Conservation (phyloP, 306 rosid genomes). For the Crataegus laevigata region DNA sequence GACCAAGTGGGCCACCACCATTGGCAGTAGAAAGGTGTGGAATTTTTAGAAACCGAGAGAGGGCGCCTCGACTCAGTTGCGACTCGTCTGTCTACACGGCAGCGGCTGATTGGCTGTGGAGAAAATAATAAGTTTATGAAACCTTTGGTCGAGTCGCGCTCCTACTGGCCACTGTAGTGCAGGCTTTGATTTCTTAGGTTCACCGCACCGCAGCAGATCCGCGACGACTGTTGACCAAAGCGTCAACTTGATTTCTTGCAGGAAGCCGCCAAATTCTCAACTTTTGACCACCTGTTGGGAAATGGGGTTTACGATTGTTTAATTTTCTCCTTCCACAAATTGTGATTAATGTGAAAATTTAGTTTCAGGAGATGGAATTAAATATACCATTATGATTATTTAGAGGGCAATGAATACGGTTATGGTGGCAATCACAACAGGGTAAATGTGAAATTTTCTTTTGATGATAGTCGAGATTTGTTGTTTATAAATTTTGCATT, state of each 20-base stretch:
- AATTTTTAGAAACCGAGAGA: background rate
- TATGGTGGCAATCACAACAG: background rate
- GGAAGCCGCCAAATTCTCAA: background rate
- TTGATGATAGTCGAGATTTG: background rate
- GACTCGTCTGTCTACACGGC: too few species aligned
- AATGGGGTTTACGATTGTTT: background rate
- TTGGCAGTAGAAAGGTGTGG: background rate
- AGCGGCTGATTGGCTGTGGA: background rate
- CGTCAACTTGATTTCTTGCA: background rate
- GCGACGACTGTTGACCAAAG: background rate
- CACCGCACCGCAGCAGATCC: background rate
- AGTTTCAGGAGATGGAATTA: background rate
- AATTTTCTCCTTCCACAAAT: background rate
- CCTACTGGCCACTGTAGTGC: background rate
- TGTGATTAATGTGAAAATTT: background rate
- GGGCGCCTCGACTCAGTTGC: background rate
- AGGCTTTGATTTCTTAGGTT: background rate
- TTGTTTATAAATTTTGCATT: background rate
- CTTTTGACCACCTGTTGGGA: background rate
- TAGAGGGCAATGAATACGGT: background rate
- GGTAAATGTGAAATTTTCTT: background rate
- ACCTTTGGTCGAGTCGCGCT: background rate
- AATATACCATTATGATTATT: background rate
- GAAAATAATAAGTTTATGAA: too few species aligned
- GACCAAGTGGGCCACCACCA: constrained; percentile 1